phyloP scores from a whole-genome alignment of 176 grass and related monocot species.

The Luzula sylvatica region DNA sequence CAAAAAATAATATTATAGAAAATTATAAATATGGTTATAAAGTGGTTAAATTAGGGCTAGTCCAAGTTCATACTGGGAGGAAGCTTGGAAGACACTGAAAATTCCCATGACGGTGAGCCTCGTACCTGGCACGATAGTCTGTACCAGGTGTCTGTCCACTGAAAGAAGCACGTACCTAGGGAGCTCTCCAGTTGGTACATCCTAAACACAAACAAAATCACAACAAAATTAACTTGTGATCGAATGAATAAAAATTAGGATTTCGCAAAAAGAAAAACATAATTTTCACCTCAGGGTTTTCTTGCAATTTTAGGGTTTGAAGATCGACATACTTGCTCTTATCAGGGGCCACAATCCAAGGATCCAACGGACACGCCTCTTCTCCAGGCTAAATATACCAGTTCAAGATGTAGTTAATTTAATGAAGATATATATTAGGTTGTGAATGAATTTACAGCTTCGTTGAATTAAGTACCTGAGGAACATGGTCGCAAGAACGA shows the following conservation, averaged over 20 bases:
- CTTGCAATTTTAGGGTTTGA: constrained; percentile 88
- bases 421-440: no score
- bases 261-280: background rate
- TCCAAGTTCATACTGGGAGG: constrained; percentile 46
- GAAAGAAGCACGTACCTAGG: constrained; percentile 86
- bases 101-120: constrained; percentile 90
- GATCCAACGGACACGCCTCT: constrained; percentile 83
- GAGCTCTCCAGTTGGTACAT: constrained; percentile 97
- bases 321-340: constrained; percentile 99
- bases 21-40: background rate
- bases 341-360: constrained; percentile 90
- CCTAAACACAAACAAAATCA: constrained; percentile 28
- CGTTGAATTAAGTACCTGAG: constrained; percentile 37
- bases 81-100: constrained; percentile 87
- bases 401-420: background rate
- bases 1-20: background rate
- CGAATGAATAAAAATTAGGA: background rate
- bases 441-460: background rate
- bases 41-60: no score
- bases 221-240: background rate
- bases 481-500: constrained; percentile 66
- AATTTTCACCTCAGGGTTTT: constrained; percentile 83
- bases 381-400: constrained; percentile 52
- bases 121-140: constrained; percentile 90
- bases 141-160: constrained; percentile 82